These are phyloP conservation scores for Phytophthora pluvialis DNA, from an alignment of 352 stramenopile genomes.

Conservation along the genomic window DNA sequence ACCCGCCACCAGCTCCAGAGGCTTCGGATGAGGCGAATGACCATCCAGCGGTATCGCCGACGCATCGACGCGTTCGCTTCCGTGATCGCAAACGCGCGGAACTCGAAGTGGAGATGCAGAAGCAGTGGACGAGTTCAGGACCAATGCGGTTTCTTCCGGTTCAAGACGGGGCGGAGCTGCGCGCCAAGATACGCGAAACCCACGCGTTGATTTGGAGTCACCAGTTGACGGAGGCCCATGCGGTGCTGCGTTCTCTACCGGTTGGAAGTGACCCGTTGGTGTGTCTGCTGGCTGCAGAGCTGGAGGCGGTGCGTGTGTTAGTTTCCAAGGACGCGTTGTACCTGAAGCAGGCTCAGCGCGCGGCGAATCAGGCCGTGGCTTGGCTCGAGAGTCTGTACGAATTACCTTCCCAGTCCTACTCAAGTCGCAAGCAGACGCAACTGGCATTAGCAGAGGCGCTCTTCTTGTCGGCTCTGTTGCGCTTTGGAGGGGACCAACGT, in stretches of 20 bases:
- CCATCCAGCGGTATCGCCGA: neutral
- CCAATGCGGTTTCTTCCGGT: constrained; percentile 9
- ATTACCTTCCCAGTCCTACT: constrained; percentile 39
- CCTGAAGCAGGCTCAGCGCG: constrained; percentile 26
- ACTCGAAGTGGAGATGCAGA: constrained; percentile 42
- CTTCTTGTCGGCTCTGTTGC: constrained; percentile 35
- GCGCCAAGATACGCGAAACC: constrained; percentile 24
- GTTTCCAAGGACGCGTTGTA: constrained; percentile 46
- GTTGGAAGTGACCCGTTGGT: constrained; percentile 33
- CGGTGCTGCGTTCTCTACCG: constrained; percentile 7
- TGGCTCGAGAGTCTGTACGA: constrained; percentile 41
- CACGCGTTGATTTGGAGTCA: constrained; percentile 43
- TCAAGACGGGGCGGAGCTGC: constrained; percentile 17
- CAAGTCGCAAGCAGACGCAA: constrained; percentile 27
- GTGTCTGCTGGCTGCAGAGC: constrained; percentile 34
- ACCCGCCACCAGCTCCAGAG: constrained; percentile 1
- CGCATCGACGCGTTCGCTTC: constrained; percentile 27
- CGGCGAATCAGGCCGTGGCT: constrained; percentile 29
- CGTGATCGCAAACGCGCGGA: constrained; percentile 45
- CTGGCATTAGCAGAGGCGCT: constrained; percentile 42
- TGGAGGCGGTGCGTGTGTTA: constrained; percentile 44
- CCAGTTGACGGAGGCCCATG: constrained; percentile 27
- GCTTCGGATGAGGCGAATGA: neutral
- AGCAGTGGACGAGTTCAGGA: constrained; percentile 20
- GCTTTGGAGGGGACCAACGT: constrained; percentile 36